Evolutionary conservation across 257 asterid genomes (phyloP).

Genomic region (Fraxinus excelsior): DNA sequence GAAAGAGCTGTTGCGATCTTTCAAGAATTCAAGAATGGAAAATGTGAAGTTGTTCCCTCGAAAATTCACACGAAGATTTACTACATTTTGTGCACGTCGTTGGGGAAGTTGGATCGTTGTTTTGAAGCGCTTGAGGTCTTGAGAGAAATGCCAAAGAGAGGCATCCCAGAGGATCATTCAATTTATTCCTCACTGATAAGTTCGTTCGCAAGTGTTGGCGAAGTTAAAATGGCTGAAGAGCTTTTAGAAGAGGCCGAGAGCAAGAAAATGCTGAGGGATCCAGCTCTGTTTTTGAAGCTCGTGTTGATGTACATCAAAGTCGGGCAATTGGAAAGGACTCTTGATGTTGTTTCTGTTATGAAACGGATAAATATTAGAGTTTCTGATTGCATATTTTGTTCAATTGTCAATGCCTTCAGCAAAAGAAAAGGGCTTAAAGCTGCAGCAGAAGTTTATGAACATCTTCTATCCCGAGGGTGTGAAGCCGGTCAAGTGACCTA

Average conservation of each 20-base stretch:
- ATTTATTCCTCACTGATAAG: slow-evolving; percentile 69
- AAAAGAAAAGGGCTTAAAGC: slow-evolving; percentile 53
- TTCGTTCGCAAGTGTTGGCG: slow-evolving; percentile 52
- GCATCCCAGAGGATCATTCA: slow-evolving; percentile 47
- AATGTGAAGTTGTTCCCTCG: slow-evolving; percentile 10
- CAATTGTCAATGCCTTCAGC: slow-evolving; percentile 74
- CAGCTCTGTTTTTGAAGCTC: slow-evolving; percentile 74
- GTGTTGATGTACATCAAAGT: slow-evolving; percentile 59
- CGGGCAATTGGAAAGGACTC: slow-evolving; percentile 64
- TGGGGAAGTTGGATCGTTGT: slow-evolving; percentile 58
- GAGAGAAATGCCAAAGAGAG: slow-evolving; percentile 58
- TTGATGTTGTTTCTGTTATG: slow-evolving; percentile 55
- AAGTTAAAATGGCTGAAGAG: slow-evolving; percentile 62
- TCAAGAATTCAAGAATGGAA: slow-evolving; percentile 43
- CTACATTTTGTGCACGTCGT: slow-evolving; percentile 57
- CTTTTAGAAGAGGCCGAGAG: slow-evolving; percentile 70
- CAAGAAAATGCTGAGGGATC: slow-evolving; percentile 77
- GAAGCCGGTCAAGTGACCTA: slow-evolving; percentile 96
- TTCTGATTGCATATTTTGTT: slow-evolving; percentile 86
- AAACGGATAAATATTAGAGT: slow-evolving; percentile 56
- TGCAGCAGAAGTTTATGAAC: slow-evolving; percentile 59
- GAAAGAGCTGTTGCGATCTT: slow-evolving; percentile 50
- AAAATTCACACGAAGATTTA: slow-evolving; percentile 40
- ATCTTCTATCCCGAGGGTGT: slow-evolving; percentile 48
- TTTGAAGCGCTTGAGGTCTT: slow-evolving; percentile 64